phyloP scores from a whole-genome alignment of 2,329 filamentous ascomycete species.

The Fusarium illudens region DNA sequence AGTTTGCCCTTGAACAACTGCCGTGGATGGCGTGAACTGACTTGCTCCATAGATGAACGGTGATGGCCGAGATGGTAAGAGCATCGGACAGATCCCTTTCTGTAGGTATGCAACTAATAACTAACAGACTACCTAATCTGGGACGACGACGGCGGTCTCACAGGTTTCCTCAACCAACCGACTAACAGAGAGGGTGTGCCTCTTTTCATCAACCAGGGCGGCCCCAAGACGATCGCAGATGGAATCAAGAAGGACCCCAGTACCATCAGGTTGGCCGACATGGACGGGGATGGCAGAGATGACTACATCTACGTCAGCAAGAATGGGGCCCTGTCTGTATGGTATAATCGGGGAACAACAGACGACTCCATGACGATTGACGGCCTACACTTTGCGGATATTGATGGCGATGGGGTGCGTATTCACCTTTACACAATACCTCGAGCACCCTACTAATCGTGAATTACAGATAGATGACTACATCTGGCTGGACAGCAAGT shows the following conservation, averaged over 20 bases:
- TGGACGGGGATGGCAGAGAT: conserved; percentile 26
- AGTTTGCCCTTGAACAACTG: neutral
- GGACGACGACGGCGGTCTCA: conserved; percentile 10
- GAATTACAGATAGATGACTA: conserved; percentile 4
- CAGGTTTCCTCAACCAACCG: conserved; percentile 14
- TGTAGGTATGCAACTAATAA: neutral
- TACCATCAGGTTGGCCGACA: conserved; percentile 29
- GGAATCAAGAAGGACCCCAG: conserved; percentile 12
- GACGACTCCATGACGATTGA: conserved; percentile 6
- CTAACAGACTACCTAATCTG: conserved; percentile 15
- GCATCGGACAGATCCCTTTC: too few relatives aligned
- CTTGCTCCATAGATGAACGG: conserved; percentile 4
- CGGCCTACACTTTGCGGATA: conserved; percentile 13
- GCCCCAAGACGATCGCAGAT: conserved; percentile 4
- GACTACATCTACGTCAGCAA: conserved; percentile 33
- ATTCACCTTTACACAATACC: neutral
- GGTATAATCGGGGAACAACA: conserved; percentile 9
- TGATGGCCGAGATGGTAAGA: conserved; percentile 13
- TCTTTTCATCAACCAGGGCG: conserved; percentile 1
- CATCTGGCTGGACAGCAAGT: conserved; percentile 10
- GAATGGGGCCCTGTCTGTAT: conserved; percentile 36
- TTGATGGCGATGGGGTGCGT: conserved; percentile 15
- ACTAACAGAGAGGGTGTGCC: conserved; percentile 10
- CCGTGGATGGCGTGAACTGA: neutral
- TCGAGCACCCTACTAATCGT: neutral